Percentiles rank a stretch among this genome's conserved stretches.
phyloP scores from a whole-genome alignment of 805 yeast species.

The Zygosaccharomyces lentus region DNA sequence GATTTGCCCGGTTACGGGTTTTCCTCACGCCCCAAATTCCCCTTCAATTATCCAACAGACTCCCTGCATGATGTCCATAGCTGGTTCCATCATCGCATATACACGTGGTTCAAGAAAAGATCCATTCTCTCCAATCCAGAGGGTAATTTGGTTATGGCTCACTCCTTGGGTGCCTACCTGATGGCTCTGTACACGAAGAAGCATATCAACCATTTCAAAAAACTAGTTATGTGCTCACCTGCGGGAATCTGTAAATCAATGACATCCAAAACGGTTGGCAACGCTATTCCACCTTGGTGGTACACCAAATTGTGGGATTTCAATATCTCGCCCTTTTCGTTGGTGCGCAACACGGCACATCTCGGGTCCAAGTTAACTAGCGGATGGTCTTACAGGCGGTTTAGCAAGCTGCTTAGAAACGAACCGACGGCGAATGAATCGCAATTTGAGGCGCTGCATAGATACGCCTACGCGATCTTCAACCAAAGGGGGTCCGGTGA shows the following conservation, averaged over 20 bases:
- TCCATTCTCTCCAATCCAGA: slow-evolving; percentile 27
- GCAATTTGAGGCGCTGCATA: slow-evolving; percentile 51
- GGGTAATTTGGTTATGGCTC: slow-evolving; percentile 65
- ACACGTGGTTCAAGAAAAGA: slow-evolving; percentile 37
- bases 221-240: slow-evolving; percentile 79
- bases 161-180: slow-evolving; percentile 89
- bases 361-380: slow-evolving; percentile 81
- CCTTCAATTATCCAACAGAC: slow-evolving; percentile 32
- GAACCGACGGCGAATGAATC: neutral
- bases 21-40: slow-evolving; percentile 74
- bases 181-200: slow-evolving; percentile 62
- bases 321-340: slow-evolving; percentile 77
- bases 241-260: slow-evolving; percentile 57
- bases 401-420: slow-evolving; percentile 44
- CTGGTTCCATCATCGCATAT: slow-evolving; percentile 50
- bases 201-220: slow-evolving; percentile 57
- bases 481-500: slow-evolving; percentile 90
- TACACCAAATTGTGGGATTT: slow-evolving; percentile 79
- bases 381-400: slow-evolving; percentile 84
- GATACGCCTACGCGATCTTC: slow-evolving; percentile 79
- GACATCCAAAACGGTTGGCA: slow-evolving; percentile 37
- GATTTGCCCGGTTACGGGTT: slow-evolving; percentile 91
- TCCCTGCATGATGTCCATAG: slow-evolving; percentile 28
- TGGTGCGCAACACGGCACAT: slow-evolving; percentile 75
- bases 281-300: slow-evolving; percentile 60